Evolutionary conservation across 2,329 filamentous ascomycete species (phyloP), one percentile per base, ranked within the genome.

Genomic region (Fusarium sp.): DNA sequence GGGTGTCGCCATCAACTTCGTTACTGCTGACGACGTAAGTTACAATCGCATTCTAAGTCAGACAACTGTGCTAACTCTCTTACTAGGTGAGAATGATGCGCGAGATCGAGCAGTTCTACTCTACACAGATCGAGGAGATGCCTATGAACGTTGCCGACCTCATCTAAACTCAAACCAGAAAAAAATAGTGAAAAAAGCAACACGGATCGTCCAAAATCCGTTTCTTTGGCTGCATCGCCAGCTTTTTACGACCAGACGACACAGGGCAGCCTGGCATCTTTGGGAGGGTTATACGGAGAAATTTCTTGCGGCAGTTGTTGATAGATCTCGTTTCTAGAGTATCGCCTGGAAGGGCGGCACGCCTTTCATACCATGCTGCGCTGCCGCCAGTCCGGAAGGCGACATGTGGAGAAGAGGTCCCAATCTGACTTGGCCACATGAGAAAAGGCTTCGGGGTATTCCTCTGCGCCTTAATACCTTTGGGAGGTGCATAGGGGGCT

Each of bases 1-100:
- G 92, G 96, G 96, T 92, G 96, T 99, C 83, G 96, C 96, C 80
- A 99, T 99, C 90, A 99, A 99, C 93, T 99, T 99, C 83, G 96
- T 99, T 83, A 98, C 95, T 70, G 94, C 94, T 79, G 96, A 99
- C 76, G 96, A 99, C 85, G 96, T 32, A 16, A 32, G 30, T 32
- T 32, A 32, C 15, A 32, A 16, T 8, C 30, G 1, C 2, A 32
- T 32, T 32, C 30, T 9, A 32, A 32, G 30, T 32, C 30, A 16
- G 15, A 32, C 30, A 32, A 32, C 30, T 16, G 8, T 32, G 30
- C 30, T 32, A 32, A 32, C 30, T 30, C 29, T 30, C 12, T 30
- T 5, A 1, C 2, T 7, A 30, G 29, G 29, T 34, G 32, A 16
- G 32, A 1, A 98, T 99, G 93, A 97, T 99, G 93, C 91, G 96